Conservation (phyloP, 257 asterid species). For the Buddleja alternifolia region DNA sequence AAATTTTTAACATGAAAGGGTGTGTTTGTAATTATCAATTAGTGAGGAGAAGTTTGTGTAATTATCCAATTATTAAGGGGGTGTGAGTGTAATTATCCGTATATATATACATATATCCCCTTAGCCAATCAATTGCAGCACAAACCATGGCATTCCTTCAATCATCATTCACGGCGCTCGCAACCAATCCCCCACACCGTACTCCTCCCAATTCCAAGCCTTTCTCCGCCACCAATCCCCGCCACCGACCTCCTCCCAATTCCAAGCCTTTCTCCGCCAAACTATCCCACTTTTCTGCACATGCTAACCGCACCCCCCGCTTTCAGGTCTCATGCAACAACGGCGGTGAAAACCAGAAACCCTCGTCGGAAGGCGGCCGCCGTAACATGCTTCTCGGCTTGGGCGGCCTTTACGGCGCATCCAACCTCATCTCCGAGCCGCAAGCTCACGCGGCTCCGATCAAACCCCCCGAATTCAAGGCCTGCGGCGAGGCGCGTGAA, state of each 20-base stretch:
- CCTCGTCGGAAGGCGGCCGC: conserved; percentile 30
- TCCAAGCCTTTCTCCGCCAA: too few species aligned
- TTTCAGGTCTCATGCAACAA: conserved; percentile 40
- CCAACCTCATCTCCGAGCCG: conserved; percentile 28
- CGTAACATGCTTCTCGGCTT: conserved; percentile 47
- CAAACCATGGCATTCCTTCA: conserved; percentile 40
- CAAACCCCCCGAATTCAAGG: conserved; percentile 34
- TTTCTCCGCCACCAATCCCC: conserved; percentile 38
- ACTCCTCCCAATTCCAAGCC: conserved; percentile 17
- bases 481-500: conserved; percentile 34
- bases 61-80: too few species aligned
- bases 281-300: conserved; percentile 29
- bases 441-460: conserved; percentile 36
- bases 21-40: too few species aligned
- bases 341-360: conserved; percentile 8
- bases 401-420: conserved; percentile 41
- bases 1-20: too few species aligned
- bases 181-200: conserved; percentile 15
- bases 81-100: too few species aligned
- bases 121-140: background rate
- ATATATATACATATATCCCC: too few species aligned
- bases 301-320: conserved; percentile 31
- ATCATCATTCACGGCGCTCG: conserved; percentile 18
- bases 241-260: too few species aligned
- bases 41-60: too few species aligned